Percentiles rank a stretch among this genome's conserved stretches.
These are phyloP conservation scores for Suillus plorans DNA, from an alignment of 768 basidiomycete genomes.

Conservation along the genomic window DNA sequence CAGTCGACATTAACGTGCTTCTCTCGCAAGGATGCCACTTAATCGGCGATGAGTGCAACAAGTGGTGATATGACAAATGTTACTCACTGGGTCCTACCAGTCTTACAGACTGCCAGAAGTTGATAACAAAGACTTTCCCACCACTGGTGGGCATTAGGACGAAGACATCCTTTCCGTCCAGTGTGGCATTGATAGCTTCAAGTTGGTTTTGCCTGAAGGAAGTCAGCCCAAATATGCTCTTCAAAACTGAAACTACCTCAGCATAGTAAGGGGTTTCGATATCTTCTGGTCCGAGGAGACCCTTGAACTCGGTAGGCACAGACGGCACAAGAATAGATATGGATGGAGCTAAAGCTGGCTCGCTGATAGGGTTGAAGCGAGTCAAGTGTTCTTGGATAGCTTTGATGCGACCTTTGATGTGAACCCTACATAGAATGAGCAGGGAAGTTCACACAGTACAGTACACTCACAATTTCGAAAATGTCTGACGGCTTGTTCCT, in stretches of 20 bases:
- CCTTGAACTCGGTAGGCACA: neutral
- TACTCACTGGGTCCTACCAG: conserved; percentile 73
- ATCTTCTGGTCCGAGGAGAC: neutral
- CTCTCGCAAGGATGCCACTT: conserved; percentile 64
- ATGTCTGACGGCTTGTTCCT: neutral
- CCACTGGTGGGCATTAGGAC: conserved; percentile 97
- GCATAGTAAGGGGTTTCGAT: neutral
- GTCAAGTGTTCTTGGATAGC: conserved; percentile 38
- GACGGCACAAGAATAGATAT: neutral
- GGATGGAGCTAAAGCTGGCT: conserved; percentile 2
- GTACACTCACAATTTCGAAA: neutral
- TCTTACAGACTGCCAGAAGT: conserved; percentile 81
- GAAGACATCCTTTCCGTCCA: conserved; percentile 84
- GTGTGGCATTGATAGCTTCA: conserved; percentile 23
- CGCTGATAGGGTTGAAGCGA: conserved; percentile 5
- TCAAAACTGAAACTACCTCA: too few relatives aligned
- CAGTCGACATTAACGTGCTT: conserved; percentile 70
- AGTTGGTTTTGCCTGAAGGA: too few relatives aligned
- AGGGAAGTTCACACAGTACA: conserved; percentile 15
- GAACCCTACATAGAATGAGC: conserved; percentile 30
- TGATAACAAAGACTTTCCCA: conserved; percentile 86
- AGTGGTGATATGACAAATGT: conserved; percentile 92
- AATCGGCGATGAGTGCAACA: conserved; percentile 85
- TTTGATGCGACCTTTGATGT: conserved; percentile 36
- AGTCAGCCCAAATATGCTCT: too few relatives aligned